A percentile compares a stretch with the other conserved stretches of the same genome.
phyloP scores from a whole-genome alignment of 768 basidiomycete species.

The Pleurotus sapidus region DNA sequence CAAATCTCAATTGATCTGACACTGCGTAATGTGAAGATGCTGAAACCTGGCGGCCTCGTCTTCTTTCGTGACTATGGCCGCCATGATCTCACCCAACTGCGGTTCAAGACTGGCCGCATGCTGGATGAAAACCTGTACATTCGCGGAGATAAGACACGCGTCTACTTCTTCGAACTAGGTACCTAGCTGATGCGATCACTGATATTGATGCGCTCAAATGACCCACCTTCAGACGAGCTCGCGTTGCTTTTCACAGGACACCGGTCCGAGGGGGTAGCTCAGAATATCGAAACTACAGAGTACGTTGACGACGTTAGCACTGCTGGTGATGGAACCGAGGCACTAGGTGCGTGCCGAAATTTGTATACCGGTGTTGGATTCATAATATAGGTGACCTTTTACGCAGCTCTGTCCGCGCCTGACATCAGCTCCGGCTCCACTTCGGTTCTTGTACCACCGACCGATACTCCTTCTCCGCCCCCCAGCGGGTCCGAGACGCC shows the following conservation, averaged over 20 bases:
- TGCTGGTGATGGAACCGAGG: constrained; percentile 10
- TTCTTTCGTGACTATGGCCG: constrained; percentile 94
- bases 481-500: constrained; percentile 2
- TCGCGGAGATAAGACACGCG: constrained; percentile 94
- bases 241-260: constrained; percentile 76
- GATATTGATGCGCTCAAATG: neutral
- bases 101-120: constrained; percentile 86
- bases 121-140: constrained; percentile 95
- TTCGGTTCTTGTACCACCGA: neutral
- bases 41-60: constrained; percentile 86
- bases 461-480: constrained; percentile 2
- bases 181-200: constrained; percentile 9
- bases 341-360: neutral
- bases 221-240: constrained; percentile 59
- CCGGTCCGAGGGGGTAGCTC: constrained; percentile 16
- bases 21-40: constrained; percentile 47
- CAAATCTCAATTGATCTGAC: neutral
- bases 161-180: constrained; percentile 96
- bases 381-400: no score
- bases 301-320: constrained; percentile 33
- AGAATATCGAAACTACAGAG: constrained; percentile 29
- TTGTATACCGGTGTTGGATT: no score
- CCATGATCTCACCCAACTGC: constrained; percentile 90
- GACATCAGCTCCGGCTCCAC: no score
- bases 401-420: no score